Evolutionary conservation across 2,329 filamentous ascomycete species (phyloP).

Genomic region (Furcasterigmium furcatum): DNA sequence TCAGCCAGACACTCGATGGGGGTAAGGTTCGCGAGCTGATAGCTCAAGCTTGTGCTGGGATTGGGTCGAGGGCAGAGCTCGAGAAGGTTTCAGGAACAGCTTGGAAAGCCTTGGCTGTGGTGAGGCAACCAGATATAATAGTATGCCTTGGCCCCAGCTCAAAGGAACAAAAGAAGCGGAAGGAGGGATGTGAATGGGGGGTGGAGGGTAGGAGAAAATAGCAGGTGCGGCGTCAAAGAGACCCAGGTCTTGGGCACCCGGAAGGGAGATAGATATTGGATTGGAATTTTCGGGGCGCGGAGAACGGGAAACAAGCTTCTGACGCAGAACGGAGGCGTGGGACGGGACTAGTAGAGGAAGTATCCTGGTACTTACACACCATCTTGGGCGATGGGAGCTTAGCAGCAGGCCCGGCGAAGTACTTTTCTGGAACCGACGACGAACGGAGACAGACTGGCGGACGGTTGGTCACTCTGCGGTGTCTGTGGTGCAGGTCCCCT

Average conservation of each 20-base stretch:
- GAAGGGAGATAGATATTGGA: background rate
- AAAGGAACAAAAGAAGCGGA: background rate
- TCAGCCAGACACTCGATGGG: slow-evolving; percentile 17
- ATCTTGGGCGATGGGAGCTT: slow-evolving; percentile 4
- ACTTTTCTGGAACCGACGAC: background rate
- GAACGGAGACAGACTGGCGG: background rate
- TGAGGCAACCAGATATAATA: background rate
- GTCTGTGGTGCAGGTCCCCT: background rate
- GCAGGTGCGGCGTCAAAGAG: background rate
- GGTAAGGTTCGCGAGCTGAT: background rate
- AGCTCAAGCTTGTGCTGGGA: background rate
- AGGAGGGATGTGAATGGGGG: background rate
- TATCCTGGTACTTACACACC: slow-evolving; percentile 12
- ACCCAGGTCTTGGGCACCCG: no score
- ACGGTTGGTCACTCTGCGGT: background rate
- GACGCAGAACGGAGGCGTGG: no score
- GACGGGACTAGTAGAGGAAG: no score
- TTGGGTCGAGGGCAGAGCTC: background rate
- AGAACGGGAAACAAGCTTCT: background rate
- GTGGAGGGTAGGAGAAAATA: background rate
- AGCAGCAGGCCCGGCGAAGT: background rate
- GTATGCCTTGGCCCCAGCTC: background rate
- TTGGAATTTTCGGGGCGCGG: background rate
- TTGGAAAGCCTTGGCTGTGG: background rate
- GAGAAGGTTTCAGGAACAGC: background rate